Base-by-base conservation (phyloP, 2,329 filamentous ascomycete species). In the Myriangium duriaei region DNA sequence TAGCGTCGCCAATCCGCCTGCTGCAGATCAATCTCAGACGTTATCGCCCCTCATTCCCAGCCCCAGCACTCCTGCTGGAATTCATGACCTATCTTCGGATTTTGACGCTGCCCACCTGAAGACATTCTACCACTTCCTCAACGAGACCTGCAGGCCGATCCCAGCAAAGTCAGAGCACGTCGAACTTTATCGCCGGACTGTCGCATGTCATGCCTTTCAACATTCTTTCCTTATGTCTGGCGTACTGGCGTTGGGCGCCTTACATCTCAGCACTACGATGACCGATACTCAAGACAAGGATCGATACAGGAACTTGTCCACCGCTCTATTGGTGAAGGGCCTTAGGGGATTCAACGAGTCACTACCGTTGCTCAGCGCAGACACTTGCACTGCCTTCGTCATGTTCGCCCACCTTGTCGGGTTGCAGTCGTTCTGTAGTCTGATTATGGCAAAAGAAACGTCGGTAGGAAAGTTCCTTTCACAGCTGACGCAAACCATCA, bases 41-140 rank as follows among this genome's bases (percentile, higher is more conserved):
- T 9, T 9, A n/a, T 9, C 16, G n/a, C 32, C 32, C 9, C 5
- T 15, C 9, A 10, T 15, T 10, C 32, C 5, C 7, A 10, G 9
- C 10, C 32, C 10, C 10, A 13, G 9, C 11, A 12, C 32, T 12
- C 26, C 26, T 19, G 9, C 32, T 17, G 15, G 6, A 21, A 17
- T 12, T 11, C 24, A 17, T 7, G 17, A 11, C 18, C 30, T 14
- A 7, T 11, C 24, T 5, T 16, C 12, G 12, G 36, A 39, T 18
- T n/a, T 32, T 2, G 32, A 39, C 16, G 10, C 32, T 3, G n/a
- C 29, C 5, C 36, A 39, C 28, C 15, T 39, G 17, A 21, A 14
- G 12, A 16, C 32, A 5, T 32, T 39, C 11, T 18, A 39, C 18
- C 36, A 19, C 14, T 39, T 19, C 16, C 36, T 39, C 7, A 26